phyloP scores from a whole-genome alignment of 495 filamentous ascomycete genomes.

The Usnea hakonensis region DNA sequence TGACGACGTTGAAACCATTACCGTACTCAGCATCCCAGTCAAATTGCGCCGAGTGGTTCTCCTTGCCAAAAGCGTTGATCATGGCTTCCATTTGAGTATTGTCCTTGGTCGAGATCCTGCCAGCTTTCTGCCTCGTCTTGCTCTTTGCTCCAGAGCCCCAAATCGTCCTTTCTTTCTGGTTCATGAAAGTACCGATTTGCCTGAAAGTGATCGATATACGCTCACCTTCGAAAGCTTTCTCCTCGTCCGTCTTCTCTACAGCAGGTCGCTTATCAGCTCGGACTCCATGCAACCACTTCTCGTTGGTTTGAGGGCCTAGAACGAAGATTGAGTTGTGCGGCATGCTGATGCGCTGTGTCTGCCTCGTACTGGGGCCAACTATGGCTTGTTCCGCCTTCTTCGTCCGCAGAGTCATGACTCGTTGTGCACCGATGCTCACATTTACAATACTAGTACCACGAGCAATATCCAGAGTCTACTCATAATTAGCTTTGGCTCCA shows the following conservation, averaged over 20 bases:
- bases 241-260: conserved; percentile 56
- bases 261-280: conserved; percentile 69
- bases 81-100: conserved; percentile 51
- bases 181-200: conserved; percentile 76
- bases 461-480: conserved; percentile 75
- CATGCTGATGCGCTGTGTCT: conserved; percentile 59
- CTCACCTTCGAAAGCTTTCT: conserved; percentile 63
- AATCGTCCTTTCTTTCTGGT: conserved; percentile 53
- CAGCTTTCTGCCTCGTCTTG: conserved; percentile 53
- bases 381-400: conserved; percentile 50
- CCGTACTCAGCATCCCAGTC: conserved; percentile 78
- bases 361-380: conserved; percentile 30
- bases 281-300: conserved; percentile 83
- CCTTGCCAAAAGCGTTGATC: conserved; percentile 71
- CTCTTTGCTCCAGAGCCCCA: conserved; percentile 85
- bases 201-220: conserved; percentile 93
- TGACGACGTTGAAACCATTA: conserved; percentile 77
- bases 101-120: conserved; percentile 60
- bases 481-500: neutral
- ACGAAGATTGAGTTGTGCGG: conserved; percentile 86
- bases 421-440: conserved; percentile 82
- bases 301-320: conserved; percentile 75
- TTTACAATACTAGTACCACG: conserved; percentile 79
- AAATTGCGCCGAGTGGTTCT: conserved; percentile 70
- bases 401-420: conserved; percentile 82